Base-by-base conservation (phyloP, 1,139 yeast genomes). In the Debaryomyces subglobosus region DNA sequence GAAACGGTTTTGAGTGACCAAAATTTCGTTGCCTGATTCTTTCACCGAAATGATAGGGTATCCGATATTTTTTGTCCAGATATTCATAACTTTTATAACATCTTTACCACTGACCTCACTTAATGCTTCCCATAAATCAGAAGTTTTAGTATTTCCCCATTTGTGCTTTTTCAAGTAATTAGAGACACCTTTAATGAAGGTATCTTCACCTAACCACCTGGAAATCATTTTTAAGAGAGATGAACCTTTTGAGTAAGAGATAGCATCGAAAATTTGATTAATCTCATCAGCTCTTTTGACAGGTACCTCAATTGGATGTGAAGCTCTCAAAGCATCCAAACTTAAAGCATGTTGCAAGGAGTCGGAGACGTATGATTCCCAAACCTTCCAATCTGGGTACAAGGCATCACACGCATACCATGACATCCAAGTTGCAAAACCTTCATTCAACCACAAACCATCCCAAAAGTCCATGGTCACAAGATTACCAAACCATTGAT, bases 391-490 rank as follows among this genome's bases (percentile, higher is more conserved):
- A 62, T 86, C 91, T 18, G 96, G 96, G 70, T 78, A 85, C 62
- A 89, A 78, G 58, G 81, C 75, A 65, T 89, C 87, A 58, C 88
- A 82, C 3, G 95, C 88, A 59, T 82, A 79, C 84, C 88, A 87
- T 3, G 94, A 88, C 77, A 88, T 88, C 92, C 89, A 86, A 45
- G 94, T 87, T 46, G 94, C 95, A 63, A 87, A 87, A 24, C 96
- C 96, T 70, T 89, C 96, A 67, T 89, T 89, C 57, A 89, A 79
- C 96, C 96, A 89, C 55, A 89, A 79, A 52, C 89, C 96, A 67
- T 89, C 95, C 96, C 96, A 89, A 90, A 94, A 89, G 60, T 88
- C 89, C 96, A 89, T 89, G 53, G 96, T 89, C 51, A 89, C 96
- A 60, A 89, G 74, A 69, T 89, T 86, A 56, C 96, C 96, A 66